Evolutionary conservation across 805 yeast species (phyloP).

Genomic region (Candida palmyrensis): DNA sequence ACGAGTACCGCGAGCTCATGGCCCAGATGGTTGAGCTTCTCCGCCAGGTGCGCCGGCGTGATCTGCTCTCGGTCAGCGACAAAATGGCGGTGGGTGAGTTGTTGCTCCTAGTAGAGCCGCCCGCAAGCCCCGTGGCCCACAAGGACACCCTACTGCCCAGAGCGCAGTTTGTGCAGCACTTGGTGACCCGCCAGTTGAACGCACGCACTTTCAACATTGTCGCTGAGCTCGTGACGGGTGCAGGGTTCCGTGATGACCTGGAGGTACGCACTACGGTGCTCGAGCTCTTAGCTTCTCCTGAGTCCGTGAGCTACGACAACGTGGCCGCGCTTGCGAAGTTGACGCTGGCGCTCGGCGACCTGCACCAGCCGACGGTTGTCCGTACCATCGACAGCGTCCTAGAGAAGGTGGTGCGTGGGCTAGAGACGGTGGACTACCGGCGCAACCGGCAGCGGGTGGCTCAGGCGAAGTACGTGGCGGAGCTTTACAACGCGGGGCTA

Average conservation of each 20-base stretch:
- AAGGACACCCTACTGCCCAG: constrained; percentile 20
- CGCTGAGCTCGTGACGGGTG: constrained; percentile 15
- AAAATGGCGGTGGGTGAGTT: constrained; percentile 56
- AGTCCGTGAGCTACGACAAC: constrained; percentile 54
- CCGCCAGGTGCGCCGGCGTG: constrained; percentile 43
- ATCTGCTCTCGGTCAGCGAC: constrained; percentile 47
- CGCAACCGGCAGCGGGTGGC: constrained; percentile 58
- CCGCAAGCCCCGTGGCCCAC: constrained; percentile 30
- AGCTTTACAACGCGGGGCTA: constrained; percentile 45
- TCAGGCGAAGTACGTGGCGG: constrained; percentile 55
- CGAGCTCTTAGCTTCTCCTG: constrained; percentile 53
- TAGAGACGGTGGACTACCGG: constrained; percentile 60
- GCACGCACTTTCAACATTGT: constrained; percentile 20
- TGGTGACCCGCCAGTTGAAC: constrained; percentile 50
- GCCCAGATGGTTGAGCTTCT: constrained; percentile 57
- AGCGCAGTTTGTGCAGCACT: constrained; percentile 15
- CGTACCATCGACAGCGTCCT: constrained; percentile 58
- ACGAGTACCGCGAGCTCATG: constrained; percentile 56
- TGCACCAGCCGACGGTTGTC: too few relatives aligned
- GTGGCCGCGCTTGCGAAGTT: constrained; percentile 47
- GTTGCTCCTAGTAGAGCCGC: constrained; percentile 52
- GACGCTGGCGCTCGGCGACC: constrained; percentile 33
- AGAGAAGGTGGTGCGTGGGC: constrained; percentile 60
- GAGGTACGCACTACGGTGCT: constrained; percentile 27
- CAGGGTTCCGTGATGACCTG: constrained; percentile 38